Conservation (phyloP, 1,284 basidiomycete species). For the Taiwanofungus camphoratus region DNA sequence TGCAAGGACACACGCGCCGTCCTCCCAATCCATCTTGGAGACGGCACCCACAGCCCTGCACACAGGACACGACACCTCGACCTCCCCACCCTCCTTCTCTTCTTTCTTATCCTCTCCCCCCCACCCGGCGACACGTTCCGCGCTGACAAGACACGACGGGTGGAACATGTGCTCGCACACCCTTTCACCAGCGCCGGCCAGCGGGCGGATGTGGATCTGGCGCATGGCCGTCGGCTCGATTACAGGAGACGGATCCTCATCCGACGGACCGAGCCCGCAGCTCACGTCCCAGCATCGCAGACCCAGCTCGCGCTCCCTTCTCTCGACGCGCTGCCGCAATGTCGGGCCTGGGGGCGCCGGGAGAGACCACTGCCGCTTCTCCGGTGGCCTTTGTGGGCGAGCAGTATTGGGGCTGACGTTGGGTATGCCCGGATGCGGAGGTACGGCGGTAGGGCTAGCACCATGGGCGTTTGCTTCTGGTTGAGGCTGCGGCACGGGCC, state of each 20-base stretch:
- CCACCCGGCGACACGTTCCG: slow-evolving; percentile 60
- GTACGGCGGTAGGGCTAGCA: background rate
- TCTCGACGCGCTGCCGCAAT: slow-evolving; percentile 64
- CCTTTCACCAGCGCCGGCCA: slow-evolving; percentile 18
- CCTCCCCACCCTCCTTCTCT: slow-evolving; percentile 28
- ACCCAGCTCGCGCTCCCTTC: slow-evolving; percentile 56
- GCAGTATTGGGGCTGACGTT: slow-evolving; percentile 7
- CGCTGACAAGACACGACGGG: slow-evolving; percentile 64
- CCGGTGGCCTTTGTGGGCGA: slow-evolving; percentile 14
- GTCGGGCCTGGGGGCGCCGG: slow-evolving; percentile 39
- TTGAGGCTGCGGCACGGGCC: background rate
- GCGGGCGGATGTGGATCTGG: slow-evolving; percentile 40
- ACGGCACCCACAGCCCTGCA: slow-evolving; percentile 58
- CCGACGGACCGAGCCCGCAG: slow-evolving; percentile 68
- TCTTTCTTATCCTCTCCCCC: slow-evolving; percentile 43
- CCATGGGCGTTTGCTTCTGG: background rate
- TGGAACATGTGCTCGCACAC: slow-evolving; percentile 66
- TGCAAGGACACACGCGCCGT: slow-evolving; percentile 32
- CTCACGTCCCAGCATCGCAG: slow-evolving; percentile 63
- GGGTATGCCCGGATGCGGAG: slow-evolving; percentile 11
- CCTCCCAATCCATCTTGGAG: slow-evolving; percentile 55
- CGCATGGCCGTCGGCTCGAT: slow-evolving; percentile 29
- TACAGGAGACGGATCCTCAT: slow-evolving; percentile 57
- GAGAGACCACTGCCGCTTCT: slow-evolving; percentile 30
- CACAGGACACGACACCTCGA: slow-evolving; percentile 63